A percentile compares a stretch with the other conserved stretches of the same genome.
Evolutionary conservation across 179 eudicot species (phyloP).

Genomic region (Vitellaria paradoxa): DNA sequence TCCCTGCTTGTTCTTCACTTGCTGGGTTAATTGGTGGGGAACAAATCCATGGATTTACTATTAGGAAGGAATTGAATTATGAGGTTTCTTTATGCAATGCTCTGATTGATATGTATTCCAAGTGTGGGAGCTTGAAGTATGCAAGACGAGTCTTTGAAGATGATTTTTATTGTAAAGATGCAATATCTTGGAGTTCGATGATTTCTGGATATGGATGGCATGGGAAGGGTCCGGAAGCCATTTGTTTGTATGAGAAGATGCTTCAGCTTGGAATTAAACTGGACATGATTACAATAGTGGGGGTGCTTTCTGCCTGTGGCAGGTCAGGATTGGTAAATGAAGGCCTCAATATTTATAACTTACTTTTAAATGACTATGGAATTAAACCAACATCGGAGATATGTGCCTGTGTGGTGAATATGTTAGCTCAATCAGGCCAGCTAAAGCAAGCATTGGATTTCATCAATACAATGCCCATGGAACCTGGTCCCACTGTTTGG

Average conservation of each 20-base stretch:
- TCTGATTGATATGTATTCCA: constrained; percentile 41
- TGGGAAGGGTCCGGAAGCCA: constrained; percentile 39
- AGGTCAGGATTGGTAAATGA: constrained; percentile 40
- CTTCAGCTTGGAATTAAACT: constrained; percentile 30
- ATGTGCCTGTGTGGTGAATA: constrained; percentile 43
- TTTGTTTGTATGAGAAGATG: constrained; percentile 33
- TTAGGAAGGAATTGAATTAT: constrained; percentile 26
- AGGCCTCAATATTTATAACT: constrained; percentile 36
- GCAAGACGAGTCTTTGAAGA: constrained; percentile 36
- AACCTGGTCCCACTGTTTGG: constrained; percentile 55
- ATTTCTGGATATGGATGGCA: constrained; percentile 43
- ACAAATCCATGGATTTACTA: constrained; percentile 43
- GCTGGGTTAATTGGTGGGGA: constrained; percentile 34
- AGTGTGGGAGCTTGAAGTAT: constrained; percentile 39
- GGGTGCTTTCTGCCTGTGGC: constrained; percentile 49
- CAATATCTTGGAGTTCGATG: constrained; percentile 48
- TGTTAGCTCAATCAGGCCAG: constrained; percentile 40
- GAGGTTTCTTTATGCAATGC: constrained; percentile 41
- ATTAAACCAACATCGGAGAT: constrained; percentile 35
- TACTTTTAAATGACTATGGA: constrained; percentile 14
- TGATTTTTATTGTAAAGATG: constrained; percentile 29
- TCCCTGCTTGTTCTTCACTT: constrained; percentile 36
- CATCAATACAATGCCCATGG: constrained; percentile 32
- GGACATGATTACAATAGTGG: constrained; percentile 29
- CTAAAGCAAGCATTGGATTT: constrained; percentile 35